A percentile compares a stretch with the other conserved stretches of the same genome.
These are phyloP conservation scores for Trypethelium eluteriae DNA, from an alignment of 495 filamentous ascomycete species.

Conservation along the genomic window DNA sequence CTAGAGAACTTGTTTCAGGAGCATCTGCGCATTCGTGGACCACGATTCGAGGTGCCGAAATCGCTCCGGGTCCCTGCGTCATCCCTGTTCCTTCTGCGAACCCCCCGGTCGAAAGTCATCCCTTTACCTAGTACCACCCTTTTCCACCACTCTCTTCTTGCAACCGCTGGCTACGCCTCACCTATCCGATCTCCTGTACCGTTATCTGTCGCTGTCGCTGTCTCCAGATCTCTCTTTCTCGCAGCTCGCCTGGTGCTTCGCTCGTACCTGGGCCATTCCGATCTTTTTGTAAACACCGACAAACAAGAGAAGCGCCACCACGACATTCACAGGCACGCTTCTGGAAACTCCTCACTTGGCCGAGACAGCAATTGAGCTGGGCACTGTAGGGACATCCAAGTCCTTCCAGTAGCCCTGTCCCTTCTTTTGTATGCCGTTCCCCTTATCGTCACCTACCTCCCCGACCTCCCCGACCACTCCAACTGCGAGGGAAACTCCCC, in stretches of 20 bases:
- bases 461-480: constrained; percentile 25
- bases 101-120: constrained; percentile 1
- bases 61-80: background rate
- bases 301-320: background rate
- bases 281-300: background rate
- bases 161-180: background rate
- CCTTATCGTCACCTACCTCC: background rate
- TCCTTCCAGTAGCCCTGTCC: background rate
- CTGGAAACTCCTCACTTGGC: background rate
- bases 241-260: background rate
- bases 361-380: background rate
- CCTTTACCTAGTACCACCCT: constrained; percentile 11
- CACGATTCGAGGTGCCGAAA: background rate
- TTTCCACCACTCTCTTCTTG: constrained; percentile 8
- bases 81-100: constrained; percentile 2
- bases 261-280: background rate
- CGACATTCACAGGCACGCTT: background rate
- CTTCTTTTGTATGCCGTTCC: constrained; percentile 20
- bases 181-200: background rate
- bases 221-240: background rate
- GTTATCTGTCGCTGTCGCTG: background rate
- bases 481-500: constrained; percentile 38
- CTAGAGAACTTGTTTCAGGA: background rate
- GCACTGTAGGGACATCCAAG: background rate
- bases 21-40: background rate